A percentile compares a stretch with the other conserved stretches of the same genome.
Evolutionary conservation across 2,329 filamentous ascomycete species (phyloP).

Genomic region (Trichoderma oligosporum): DNA sequence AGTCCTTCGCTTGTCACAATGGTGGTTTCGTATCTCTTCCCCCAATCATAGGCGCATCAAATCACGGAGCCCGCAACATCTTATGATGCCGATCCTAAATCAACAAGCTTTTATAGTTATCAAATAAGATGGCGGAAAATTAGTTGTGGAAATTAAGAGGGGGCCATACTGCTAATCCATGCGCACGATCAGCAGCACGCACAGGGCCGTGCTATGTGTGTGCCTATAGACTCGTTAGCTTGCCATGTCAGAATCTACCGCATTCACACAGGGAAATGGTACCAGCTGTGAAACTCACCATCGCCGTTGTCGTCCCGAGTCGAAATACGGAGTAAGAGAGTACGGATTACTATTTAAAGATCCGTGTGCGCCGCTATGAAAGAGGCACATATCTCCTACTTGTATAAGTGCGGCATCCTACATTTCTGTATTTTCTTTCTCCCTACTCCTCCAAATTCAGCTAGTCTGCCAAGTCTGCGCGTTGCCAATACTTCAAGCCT

Average conservation of each 20-base stretch:
- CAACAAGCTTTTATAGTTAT: constrained; percentile 7
- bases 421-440: not conserved
- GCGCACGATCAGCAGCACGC: constrained; percentile 11
- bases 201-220: too few species aligned
- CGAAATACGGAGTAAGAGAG: too few species aligned
- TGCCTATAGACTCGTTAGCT: too few species aligned
- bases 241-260: constrained; percentile 4
- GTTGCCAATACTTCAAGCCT: not conserved
- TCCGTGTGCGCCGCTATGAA: not conserved
- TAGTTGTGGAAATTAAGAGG: constrained; percentile 13
- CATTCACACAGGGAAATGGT: not conserved
- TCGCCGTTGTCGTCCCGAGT: too few species aligned
- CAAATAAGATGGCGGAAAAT: constrained; percentile 15
- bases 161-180: not conserved
- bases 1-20: not conserved
- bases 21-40: not conserved
- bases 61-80: constrained; percentile 2
- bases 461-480: not conserved
- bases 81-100: constrained; percentile 1
- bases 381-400: not conserved
- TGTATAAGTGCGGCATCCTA: too few species aligned
- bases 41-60: not conserved
- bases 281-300: too few species aligned
- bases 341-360: too few species aligned
- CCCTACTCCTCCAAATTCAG: not conserved